These are phyloP conservation scores for Nidularia sp. DNA, from an alignment of 768 basidiomycete species.

Conservation along the genomic window DNA sequence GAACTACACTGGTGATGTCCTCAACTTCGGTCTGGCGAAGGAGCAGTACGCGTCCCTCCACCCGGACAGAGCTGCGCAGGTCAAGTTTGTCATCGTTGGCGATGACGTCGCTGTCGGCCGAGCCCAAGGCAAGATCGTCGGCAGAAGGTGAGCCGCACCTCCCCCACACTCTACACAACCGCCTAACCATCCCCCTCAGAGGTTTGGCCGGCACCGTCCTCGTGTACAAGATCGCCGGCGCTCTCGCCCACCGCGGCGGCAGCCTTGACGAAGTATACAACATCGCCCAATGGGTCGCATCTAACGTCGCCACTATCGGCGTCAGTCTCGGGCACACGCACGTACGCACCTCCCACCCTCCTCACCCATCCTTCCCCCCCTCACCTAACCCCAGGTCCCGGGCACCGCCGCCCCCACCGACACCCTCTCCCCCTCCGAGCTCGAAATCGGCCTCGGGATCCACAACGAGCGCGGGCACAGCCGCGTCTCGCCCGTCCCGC, in stretches of 20 bases:
- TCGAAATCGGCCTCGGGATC: conserved; percentile 89
- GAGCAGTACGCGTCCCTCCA: conserved; percentile 76
- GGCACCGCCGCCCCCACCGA: conserved; percentile 61
- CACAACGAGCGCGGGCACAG: conserved; percentile 84
- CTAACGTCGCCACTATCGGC: conserved; percentile 76
- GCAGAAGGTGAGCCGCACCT: conserved; percentile 51
- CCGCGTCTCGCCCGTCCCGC: conserved; percentile 67
- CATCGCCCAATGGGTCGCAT: conserved; percentile 61
- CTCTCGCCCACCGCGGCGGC: conserved; percentile 65
- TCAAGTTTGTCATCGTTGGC: conserved; percentile 79
- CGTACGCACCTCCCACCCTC: conserved; percentile 32
- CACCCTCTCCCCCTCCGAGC: conserved; percentile 55
- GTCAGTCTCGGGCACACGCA: conserved; percentile 89
- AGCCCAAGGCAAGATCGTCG: conserved; percentile 80
- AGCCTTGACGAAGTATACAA: conserved; percentile 65
- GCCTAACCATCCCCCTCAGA: conserved; percentile 27
- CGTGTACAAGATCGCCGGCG: conserved; percentile 90
- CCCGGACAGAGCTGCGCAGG: conserved; percentile 59
- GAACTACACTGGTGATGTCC: conserved; percentile 87
- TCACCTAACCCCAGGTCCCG: conserved; percentile 52
- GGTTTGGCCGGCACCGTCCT: conserved; percentile 79
- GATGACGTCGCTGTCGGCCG: conserved; percentile 88
- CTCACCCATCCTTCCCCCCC: background rate
- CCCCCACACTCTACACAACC: background rate
- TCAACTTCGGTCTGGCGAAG: conserved; percentile 88